Conservation (phyloP, 495 filamentous ascomycete species). For the Aspergillus sparsus region DNA sequence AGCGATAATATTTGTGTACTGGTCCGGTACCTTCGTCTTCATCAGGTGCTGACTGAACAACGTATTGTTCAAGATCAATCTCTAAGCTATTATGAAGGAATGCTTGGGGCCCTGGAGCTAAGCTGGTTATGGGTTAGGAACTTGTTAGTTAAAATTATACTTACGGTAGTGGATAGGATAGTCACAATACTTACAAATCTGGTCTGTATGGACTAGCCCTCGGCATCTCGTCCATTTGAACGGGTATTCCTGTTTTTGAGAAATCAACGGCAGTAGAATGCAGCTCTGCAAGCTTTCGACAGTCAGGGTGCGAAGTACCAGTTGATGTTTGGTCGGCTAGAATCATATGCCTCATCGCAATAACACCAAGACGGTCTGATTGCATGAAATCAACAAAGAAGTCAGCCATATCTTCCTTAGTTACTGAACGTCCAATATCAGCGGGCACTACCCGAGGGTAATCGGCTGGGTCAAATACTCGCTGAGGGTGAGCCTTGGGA, state of each 20-base stretch:
- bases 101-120: conserved; percentile 65
- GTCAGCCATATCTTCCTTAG: conserved; percentile 62
- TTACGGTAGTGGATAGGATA: background rate
- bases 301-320: conserved; percentile 60
- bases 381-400: conserved; percentile 84
- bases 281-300: conserved; percentile 64
- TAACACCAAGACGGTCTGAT: conserved; percentile 69
- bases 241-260: conserved; percentile 74
- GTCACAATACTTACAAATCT: conserved; percentile 47
- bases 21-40: conserved; percentile 53
- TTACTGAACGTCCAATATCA: conserved; percentile 57
- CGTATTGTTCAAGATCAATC: conserved; percentile 19
- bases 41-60: conserved; percentile 31
- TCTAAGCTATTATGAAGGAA: conserved; percentile 40
- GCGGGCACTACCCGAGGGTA: conserved; percentile 59
- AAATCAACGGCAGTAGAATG: conserved; percentile 82
- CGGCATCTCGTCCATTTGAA: conserved; percentile 48
- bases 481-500: conserved; percentile 37
- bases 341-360: conserved; percentile 66
- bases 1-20: conserved; percentile 59
- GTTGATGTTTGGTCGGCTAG: conserved; percentile 59
- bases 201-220: conserved; percentile 45
- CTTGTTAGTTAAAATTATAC: background rate
- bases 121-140: conserved; percentile 22
- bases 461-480: conserved; percentile 58